Evolutionary conservation across 2,329 filamentous ascomycete genomes (phyloP).

Genomic region (Trichothecium sympodiale): DNA sequence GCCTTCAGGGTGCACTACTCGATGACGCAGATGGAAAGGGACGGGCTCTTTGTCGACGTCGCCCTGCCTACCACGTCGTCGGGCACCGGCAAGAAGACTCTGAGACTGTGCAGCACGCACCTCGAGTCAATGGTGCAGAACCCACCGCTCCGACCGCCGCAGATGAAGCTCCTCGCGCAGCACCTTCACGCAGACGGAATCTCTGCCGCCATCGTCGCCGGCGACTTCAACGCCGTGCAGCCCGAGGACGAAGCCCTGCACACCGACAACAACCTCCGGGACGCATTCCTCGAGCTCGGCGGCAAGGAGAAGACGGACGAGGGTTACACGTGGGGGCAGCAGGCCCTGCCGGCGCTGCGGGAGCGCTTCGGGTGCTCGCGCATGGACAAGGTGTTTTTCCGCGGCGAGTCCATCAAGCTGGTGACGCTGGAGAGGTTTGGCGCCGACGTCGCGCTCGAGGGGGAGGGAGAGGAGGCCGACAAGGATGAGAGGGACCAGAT

Average conservation of each 20-base stretch:
- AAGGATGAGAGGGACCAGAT: conserved; percentile 17
- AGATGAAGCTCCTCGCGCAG: conserved; percentile 31
- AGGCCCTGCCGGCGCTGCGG: conserved; percentile 27
- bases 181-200: conserved; percentile 28
- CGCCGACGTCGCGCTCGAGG: conserved; percentile 26
- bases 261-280: conserved; percentile 33
- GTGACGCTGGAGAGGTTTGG: conserved; percentile 35
- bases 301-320: conserved; percentile 33
- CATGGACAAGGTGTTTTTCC: conserved; percentile 42
- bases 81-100: conserved; percentile 14
- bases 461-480: conserved; percentile 17
- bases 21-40: conserved; percentile 36
- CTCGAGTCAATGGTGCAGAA: conserved; percentile 40
- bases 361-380: conserved; percentile 35
- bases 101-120: conserved; percentile 45
- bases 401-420: conserved; percentile 18
- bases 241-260: conserved; percentile 38
- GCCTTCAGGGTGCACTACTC: conserved; percentile 41
- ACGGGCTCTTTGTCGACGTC: conserved; percentile 42
- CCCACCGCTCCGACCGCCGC: conserved; percentile 35
- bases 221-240: conserved; percentile 48
- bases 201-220: conserved; percentile 33
- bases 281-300: conserved; percentile 40
- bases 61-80: conserved; percentile 14
- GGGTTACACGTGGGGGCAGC: conserved; percentile 48